Evolutionary conservation across 768 basidiomycete genomes (phyloP), one percentile per base, ranked within the genome.

Genomic region (Leccinum longicurvipes): DNA sequence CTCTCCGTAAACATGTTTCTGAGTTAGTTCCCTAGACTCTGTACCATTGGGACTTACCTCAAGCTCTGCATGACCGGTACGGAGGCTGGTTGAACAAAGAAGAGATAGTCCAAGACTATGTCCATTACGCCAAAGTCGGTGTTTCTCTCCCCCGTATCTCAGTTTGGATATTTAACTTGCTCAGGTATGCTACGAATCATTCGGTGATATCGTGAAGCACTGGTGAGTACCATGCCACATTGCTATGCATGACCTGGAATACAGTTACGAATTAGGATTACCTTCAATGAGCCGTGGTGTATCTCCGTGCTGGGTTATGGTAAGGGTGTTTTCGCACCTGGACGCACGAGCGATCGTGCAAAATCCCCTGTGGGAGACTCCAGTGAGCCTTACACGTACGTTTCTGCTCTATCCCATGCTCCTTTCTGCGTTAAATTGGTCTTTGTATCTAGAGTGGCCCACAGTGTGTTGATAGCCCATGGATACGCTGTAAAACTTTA

Each of bases 201-300:
- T 89, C 64, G 90, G 90, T 19, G 85, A 88, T 68, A 80, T 87
- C 58, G 89, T 91, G 61, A 86, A 88, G 71, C 75, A 87, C 68
- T 93, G 89, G 89, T 83, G 62, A 49, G 69, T 47, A 24, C 17
- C 41, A 17, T 1, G 23, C 11, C n/a, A 23, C 27, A 10, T 19
- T 12, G 21, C 14, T 19, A 19, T 15, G 45, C 31, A 46, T 24
- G 51, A 63, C 63, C 47, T 56, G 59, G 51, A 45, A 61, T 65
- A 44, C 67, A 62, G 53, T 51, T 57, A 60, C 32, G 36, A 36
- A 36, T 29, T 51, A 86, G 86, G 86, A 68, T 91, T 50, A 91
- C 89, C 3, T 76, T 89, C 70, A 92, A 92, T 69, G 89, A 92
- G 72, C 89, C 88, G 1, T 88, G 84, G 86, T 85, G 84, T 67